Base-by-base conservation (phyloP, 106 monocot genomes). In the Allium sativum region DNA sequence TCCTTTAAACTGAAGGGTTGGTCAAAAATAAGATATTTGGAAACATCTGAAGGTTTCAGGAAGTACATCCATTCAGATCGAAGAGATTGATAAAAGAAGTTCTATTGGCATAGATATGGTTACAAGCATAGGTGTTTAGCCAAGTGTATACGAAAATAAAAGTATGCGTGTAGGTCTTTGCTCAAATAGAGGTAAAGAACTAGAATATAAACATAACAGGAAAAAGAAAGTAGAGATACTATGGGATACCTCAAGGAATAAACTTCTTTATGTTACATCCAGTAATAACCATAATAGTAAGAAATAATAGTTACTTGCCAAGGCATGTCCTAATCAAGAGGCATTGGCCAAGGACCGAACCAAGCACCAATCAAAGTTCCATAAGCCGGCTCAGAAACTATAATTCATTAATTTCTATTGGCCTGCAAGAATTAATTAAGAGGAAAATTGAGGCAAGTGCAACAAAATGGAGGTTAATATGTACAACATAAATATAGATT, bases 311-410 rank as follows among this genome's bases (percentile, higher is more conserved):
- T 41, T 74, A 95, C 94, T 90, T 95, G 94, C 94, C 94, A 90
- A 43, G 90, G 86, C 50, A 86, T 86, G 69, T 95, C 90, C 94
- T 90, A 95, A 64, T 95, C 94, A 73, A 95, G 94, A 21, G 94
- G 94, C 94, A 95, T 95, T 9, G 94, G 94, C 82, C 82, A 94
- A 76, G 94, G 90, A 65, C 90, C 90, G 71, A 95, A 40, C 95
- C 95, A 95, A 72, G 87, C 90, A 64, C 95, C 95, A 55, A 95
- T 44, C 56, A 90, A 52, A 73, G 90, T 77, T 82, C 95, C 95
- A 77, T 90, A 74, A 45, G 86, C 90, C 14, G 95, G 90, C 42
- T 87, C 55, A 45, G 70, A 81, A 48, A 95, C 65, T 81, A 95
- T 78, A 62, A 84, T 40, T 90, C 77, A 45, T 77, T 63, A 52